These are phyloP conservation scores for Penicillium antarcticum DNA, from an alignment of 495 filamentous ascomycete genomes.

Conservation along the genomic window DNA sequence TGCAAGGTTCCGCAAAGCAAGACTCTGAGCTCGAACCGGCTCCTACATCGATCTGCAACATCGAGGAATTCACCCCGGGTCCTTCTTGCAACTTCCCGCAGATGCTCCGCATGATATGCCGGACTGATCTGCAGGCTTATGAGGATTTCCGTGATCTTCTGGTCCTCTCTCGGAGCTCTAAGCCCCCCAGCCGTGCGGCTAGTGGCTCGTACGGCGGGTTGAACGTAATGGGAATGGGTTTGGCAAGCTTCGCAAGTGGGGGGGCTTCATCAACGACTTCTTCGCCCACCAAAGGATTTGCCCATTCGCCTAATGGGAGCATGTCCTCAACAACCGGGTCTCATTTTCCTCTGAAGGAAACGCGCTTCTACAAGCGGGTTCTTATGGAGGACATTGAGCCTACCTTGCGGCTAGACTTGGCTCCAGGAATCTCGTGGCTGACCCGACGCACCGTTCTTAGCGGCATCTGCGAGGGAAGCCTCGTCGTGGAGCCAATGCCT, in stretches of 20 bases:
- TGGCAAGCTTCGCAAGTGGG: slow-evolving; percentile 49
- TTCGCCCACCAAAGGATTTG: slow-evolving; percentile 38
- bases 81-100: slow-evolving; percentile 84
- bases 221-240: slow-evolving; percentile 57
- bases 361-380: slow-evolving; percentile 87
- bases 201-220: slow-evolving; percentile 67
- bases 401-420: slow-evolving; percentile 80
- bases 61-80: slow-evolving; percentile 64
- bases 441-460: slow-evolving; percentile 77
- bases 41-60: slow-evolving; percentile 12
- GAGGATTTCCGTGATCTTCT: slow-evolving; percentile 82
- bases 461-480: slow-evolving; percentile 78
- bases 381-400: slow-evolving; percentile 92
- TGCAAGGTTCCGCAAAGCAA: slow-evolving; percentile 15
- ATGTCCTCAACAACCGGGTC: slow-evolving; percentile 33
- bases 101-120: slow-evolving; percentile 75
- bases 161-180: slow-evolving; percentile 58
- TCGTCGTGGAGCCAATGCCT: slow-evolving; percentile 86
- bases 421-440: slow-evolving; percentile 91
- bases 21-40: slow-evolving; percentile 17
- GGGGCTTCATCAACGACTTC: slow-evolving; percentile 45
- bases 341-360: slow-evolving; percentile 71
- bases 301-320: slow-evolving; percentile 39
- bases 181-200: slow-evolving; percentile 58
- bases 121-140: slow-evolving; percentile 76